Evolutionary conservation across 106 monocot genomes (phyloP).

Genomic region (Allium fistulosum): DNA sequence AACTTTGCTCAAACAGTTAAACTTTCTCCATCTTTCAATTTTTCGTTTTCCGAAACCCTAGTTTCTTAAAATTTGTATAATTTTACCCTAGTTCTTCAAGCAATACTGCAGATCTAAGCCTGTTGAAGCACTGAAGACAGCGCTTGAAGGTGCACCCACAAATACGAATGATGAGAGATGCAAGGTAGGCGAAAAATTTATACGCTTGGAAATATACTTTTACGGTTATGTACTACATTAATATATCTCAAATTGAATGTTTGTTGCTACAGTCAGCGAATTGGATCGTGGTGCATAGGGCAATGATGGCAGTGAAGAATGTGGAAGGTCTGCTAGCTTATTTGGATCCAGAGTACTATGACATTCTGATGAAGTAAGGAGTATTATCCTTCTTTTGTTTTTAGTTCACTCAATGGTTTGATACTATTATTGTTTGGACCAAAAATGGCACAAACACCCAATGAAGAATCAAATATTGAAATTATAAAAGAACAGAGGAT

Average conservation of each 20-base stretch:
- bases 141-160: constrained; percentile 69
- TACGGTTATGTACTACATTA: not conserved
- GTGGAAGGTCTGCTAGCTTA: constrained; percentile 71
- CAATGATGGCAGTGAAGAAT: constrained; percentile 91
- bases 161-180: constrained; percentile 82
- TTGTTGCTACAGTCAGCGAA: constrained; percentile 63
- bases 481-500: no score
- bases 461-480: no score
- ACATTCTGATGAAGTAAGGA: constrained; percentile 93
- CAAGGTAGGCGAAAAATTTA: constrained; percentile 41
- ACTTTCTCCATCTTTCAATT: not conserved
- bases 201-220: not conserved
- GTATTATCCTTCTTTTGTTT: not conserved
- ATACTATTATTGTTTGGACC: no score
- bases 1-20: constrained; percentile 74
- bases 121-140: constrained; percentile 84
- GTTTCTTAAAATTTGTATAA: not conserved
- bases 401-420: not conserved
- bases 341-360: constrained; percentile 92
- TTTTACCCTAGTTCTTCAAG: no score
- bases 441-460: no score
- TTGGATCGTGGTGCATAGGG: constrained; percentile 93
- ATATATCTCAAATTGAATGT: not conserved
- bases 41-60: not conserved
- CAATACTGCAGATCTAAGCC: constrained; percentile 48